phyloP scores from a whole-genome alignment of 2,329 filamentous ascomycete species.

The Knufia fluminis region DNA sequence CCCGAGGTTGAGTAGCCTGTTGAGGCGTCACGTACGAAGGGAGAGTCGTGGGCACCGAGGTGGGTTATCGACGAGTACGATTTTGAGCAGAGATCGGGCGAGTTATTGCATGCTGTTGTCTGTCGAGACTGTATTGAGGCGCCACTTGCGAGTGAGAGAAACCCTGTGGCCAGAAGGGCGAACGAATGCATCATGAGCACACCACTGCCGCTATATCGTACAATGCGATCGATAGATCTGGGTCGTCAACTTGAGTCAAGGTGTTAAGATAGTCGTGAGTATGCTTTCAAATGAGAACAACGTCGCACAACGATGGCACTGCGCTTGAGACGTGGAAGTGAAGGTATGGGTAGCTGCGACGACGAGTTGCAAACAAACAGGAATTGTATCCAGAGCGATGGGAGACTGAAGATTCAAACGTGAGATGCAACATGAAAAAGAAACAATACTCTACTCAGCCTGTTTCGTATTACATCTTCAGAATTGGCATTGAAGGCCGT shows the following conservation, averaged over 20 bases:
- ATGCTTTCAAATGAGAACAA: too few species aligned
- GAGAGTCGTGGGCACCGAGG: conserved; percentile 65
- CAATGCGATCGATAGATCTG: too few species aligned
- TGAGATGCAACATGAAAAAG: too few species aligned
- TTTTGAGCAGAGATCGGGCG: conserved; percentile 59
- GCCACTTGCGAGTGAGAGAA: conserved; percentile 1
- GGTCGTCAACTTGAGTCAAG: too few species aligned
- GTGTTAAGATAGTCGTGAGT: too few species aligned
- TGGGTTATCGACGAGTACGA: conserved; percentile 69
- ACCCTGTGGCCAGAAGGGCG: not conserved
- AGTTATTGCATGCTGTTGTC: conserved; percentile 65
- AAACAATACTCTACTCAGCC: too few species aligned
- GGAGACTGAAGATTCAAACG: too few species aligned
- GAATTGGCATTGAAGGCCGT: not conserved
- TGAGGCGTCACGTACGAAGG: conserved; percentile 58
- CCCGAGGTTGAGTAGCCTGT: conserved; percentile 56
- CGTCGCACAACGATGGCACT: not conserved
- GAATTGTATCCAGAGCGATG: not conserved
- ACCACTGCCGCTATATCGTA: not conserved
- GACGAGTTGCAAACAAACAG: not conserved
- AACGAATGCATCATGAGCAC: not conserved
- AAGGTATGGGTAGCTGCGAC: not conserved
- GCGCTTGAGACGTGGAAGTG: not conserved
- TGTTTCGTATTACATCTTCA: not conserved
- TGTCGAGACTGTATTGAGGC: conserved; percentile 13